Conservation (phyloP, 1,284 basidiomycete species). For the Somion occarium region DNA sequence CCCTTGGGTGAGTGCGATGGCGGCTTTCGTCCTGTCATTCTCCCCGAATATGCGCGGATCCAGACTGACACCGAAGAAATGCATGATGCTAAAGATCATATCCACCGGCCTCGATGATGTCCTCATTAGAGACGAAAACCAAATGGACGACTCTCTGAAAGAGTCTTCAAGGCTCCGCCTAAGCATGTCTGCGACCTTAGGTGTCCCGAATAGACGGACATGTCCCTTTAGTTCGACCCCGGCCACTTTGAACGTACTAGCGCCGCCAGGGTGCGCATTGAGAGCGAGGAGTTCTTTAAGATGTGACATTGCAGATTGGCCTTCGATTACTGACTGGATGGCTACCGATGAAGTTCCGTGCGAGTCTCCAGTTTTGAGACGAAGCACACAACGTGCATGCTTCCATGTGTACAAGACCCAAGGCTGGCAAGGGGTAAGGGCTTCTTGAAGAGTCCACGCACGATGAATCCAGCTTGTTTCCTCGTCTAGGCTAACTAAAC, state of each 20-base stretch:
- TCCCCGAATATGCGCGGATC: conserved; percentile 13
- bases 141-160: conserved; percentile 12
- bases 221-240: neutral
- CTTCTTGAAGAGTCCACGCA: conserved; percentile 17
- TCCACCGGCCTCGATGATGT: conserved; percentile 24
- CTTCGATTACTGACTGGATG: neutral
- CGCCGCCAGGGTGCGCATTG: no score
- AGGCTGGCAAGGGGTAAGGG: conserved; percentile 2
- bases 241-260: no score
- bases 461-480: conserved; percentile 17
- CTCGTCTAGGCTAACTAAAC: conserved; percentile 14
- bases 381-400: neutral
- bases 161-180: neutral
- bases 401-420: neutral
- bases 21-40: conserved; percentile 20
- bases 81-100: conserved; percentile 28
- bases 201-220: neutral
- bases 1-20: conserved; percentile 20
- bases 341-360: neutral
- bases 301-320: neutral
- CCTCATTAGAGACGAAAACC: conserved; percentile 20
- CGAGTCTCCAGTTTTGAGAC: neutral
- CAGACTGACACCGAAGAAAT: conserved; percentile 22
- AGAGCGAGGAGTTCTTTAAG: neutral
- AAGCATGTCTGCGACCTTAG: neutral